A percentile compares a stretch with the other conserved stretches of the same genome.
Conservation (phyloP, 2,329 filamentous ascomycete species). For the Paecilomyces niveus region DNA sequence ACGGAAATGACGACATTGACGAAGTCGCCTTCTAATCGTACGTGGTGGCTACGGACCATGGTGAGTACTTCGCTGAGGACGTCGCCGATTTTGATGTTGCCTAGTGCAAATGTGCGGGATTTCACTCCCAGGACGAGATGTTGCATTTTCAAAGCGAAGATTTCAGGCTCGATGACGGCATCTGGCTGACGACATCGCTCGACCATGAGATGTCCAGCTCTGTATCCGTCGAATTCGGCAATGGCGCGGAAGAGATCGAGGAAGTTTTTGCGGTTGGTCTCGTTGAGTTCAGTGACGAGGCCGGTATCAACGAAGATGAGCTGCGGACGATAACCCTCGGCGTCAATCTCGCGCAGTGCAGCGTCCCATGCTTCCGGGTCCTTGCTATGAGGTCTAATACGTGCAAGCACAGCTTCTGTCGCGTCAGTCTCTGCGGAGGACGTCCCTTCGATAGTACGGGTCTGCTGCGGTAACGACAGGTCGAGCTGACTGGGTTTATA, state of each 20-base stretch:
- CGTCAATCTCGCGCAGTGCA: slow-evolving; percentile 69
- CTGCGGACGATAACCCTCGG: slow-evolving; percentile 85
- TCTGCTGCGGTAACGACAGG: slow-evolving; percentile 47
- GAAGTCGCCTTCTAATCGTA: slow-evolving; percentile 92
- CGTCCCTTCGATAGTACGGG: slow-evolving; percentile 34
- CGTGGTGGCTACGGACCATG: slow-evolving; percentile 90
- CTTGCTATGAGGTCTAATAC: slow-evolving; percentile 66
- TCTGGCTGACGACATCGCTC: slow-evolving; percentile 89
- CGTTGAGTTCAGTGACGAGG: slow-evolving; percentile 87
- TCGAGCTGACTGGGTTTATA: slow-evolving; percentile 73
- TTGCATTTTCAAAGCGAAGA: slow-evolving; percentile 95
- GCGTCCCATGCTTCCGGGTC: slow-evolving; percentile 64
- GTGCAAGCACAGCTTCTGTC: slow-evolving; percentile 76
- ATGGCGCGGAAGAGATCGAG: slow-evolving; percentile 92
- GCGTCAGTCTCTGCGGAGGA: slow-evolving; percentile 59
- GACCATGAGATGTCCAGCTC: slow-evolving; percentile 91
- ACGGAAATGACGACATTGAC: slow-evolving; percentile 98
- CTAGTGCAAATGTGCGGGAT: slow-evolving; percentile 79
- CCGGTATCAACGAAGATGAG: slow-evolving; percentile 97
- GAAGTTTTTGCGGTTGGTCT: slow-evolving; percentile 80
- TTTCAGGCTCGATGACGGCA: slow-evolving; percentile 77
- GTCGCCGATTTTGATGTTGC: slow-evolving; percentile 93
- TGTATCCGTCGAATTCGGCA: slow-evolving; percentile 95
- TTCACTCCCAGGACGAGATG: slow-evolving; percentile 90
- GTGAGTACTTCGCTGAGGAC: slow-evolving; percentile 81